These are phyloP conservation scores for Leccinum arenicola DNA, from an alignment of 768 basidiomycete species.

Conservation along the genomic window DNA sequence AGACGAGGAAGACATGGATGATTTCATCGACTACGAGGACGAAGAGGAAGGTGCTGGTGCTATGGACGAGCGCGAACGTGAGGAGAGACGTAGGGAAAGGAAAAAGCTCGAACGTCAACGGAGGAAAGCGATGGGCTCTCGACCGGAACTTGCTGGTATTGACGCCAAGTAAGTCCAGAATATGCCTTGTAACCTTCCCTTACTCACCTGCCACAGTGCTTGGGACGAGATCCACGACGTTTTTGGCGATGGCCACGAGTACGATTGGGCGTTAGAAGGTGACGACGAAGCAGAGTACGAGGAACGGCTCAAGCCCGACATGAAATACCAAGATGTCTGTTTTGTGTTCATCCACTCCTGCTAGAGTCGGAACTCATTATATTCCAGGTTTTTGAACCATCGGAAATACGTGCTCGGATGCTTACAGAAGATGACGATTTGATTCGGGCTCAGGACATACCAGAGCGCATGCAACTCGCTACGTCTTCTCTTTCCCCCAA, in stretches of 20 bases:
- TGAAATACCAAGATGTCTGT: constrained; percentile 81
- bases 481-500: constrained; percentile 76
- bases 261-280: constrained; percentile 88
- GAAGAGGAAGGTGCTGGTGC: constrained; percentile 79
- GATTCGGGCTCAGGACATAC: constrained; percentile 86
- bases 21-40: constrained; percentile 77
- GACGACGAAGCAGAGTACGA: constrained; percentile 59
- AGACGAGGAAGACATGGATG: constrained; percentile 65
- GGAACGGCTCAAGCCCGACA: constrained; percentile 59
- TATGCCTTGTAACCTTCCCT: not conserved
- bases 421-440: constrained; percentile 92
- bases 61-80: constrained; percentile 74
- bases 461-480: constrained; percentile 93
- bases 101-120: constrained; percentile 61
- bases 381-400: constrained; percentile 91
- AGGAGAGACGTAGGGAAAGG: constrained; percentile 68
- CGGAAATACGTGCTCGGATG: constrained; percentile 86
- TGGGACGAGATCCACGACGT: constrained; percentile 69
- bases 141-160: constrained; percentile 73
- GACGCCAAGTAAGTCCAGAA: constrained; percentile 67
- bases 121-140: constrained; percentile 60
- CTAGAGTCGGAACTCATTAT: constrained; percentile 5
- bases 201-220: constrained; percentile 49
- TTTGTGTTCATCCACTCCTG: constrained; percentile 4
- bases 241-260: constrained; percentile 76